Evolutionary conservation across 164 flowering plant species (phyloP), one percentile per base, ranked within the genome.

Genomic region (Nelumbo lutea): DNA sequence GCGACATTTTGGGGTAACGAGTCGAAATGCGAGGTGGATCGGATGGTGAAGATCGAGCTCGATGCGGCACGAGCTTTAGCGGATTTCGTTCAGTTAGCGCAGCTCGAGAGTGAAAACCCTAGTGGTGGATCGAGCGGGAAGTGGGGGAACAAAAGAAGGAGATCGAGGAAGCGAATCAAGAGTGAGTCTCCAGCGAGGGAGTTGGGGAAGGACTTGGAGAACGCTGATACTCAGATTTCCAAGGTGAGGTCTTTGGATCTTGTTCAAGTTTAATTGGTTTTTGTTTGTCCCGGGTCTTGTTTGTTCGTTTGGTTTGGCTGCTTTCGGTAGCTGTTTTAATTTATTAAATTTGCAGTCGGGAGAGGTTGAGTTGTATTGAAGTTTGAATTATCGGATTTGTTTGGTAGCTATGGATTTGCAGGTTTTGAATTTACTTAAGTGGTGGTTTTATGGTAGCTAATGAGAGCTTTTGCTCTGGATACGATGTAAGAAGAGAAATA

Each of bases 41-140:
- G 67, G 80, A 74, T 81, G 84, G 86, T 80, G 68, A 75, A 76
- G 79, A 71, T 51, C 38, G 93, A 87, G 85, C 59, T 87, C 15
- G 97, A 91, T 74, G 97, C 95, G 59, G 97, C 97, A 10, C 86
- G 85, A 62, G 87, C 86, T n/a, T 75, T 90, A 4, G 86, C 96
- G 2, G 86, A 77, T 46, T 71, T 91, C 77, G 89, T 90, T 27
- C 76, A 75, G 65, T 71, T 78, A 61, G 84, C 82, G 46, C 61
- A 66, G 74, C 53, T 78, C 3, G 79, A 78, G 70, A 76, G 70
- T 8, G 71, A 48, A 41, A 67, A 42, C 53, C 52, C 60, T 53
- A 51, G 60, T 11, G 61, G 65, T 27, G 80, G 72, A 1, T 69
- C 73, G n/a, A 71, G 71, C 40, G 68, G 76, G 13, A 75, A 79